Evolutionary conservation across 23 red algal species (phyloP).

Genomic region (Gracilaria domingensis): DNA sequence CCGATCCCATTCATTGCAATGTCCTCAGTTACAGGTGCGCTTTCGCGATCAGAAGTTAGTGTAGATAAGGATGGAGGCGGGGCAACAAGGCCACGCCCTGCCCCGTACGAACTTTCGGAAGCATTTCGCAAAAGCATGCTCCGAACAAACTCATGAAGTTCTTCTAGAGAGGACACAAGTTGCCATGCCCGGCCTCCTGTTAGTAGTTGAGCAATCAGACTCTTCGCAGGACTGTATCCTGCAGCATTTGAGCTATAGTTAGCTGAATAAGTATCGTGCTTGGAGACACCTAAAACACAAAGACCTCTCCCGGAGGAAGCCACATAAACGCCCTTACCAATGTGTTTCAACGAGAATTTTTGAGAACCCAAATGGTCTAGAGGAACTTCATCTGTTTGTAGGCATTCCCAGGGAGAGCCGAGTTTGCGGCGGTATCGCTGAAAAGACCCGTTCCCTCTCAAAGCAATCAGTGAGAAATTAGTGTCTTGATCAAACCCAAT

Average conservation of each 20-base stretch:
- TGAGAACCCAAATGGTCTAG: slow-evolving; percentile 9
- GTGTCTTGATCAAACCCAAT: slow-evolving; percentile 59
- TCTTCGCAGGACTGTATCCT: slow-evolving; percentile 61
- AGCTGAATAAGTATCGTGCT: slow-evolving; percentile 28
- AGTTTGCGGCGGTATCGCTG: slow-evolving; percentile 45
- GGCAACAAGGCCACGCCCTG: slow-evolving; percentile 51
- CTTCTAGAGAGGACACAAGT: slow-evolving; percentile 43
- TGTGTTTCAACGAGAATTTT: slow-evolving; percentile 28
- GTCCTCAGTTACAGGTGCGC: not conserved
- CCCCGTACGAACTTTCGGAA: slow-evolving; percentile 52
- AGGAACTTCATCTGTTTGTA: slow-evolving; percentile 49
- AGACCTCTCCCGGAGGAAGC: slow-evolving; percentile 41
- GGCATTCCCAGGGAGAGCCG: slow-evolving; percentile 57
- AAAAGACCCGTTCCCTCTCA: slow-evolving; percentile 27
- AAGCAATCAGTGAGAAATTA: slow-evolving; percentile 36
- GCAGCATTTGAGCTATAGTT: slow-evolving; percentile 44
- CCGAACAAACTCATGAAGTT: slow-evolving; percentile 41
- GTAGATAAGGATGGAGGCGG: slow-evolving; percentile 50
- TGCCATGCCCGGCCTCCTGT: slow-evolving; percentile 74
- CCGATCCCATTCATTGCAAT: not conserved
- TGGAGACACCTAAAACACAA: slow-evolving; percentile 39
- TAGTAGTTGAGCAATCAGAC: slow-evolving; percentile 60
- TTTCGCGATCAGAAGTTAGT: slow-evolving; percentile 29
- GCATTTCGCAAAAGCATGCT: slow-evolving; percentile 14
- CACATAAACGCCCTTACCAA: slow-evolving; percentile 52